Evolutionary conservation across 1,284 basidiomycete genomes (phyloP).

Genomic region (Apiotrichum veenhuisii): DNA sequence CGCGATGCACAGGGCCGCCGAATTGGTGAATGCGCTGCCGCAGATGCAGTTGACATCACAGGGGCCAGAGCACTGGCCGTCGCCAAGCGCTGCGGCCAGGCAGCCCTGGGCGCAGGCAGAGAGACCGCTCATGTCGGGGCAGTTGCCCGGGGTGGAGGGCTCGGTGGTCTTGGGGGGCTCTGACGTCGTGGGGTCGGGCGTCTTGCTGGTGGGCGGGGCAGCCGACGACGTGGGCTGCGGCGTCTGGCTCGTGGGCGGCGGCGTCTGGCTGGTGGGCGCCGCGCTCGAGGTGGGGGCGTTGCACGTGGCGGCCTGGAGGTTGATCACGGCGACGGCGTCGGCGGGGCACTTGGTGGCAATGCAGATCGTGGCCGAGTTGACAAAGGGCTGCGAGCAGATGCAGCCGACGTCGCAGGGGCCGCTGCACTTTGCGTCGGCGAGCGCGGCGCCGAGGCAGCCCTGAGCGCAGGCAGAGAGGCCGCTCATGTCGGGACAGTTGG

Average conservation of each 20-base stretch:
- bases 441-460: not conserved
- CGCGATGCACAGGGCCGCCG: not conserved
- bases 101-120: not conserved
- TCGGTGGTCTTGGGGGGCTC: not conserved
- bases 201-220: not conserved
- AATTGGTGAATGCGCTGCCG: not conserved
- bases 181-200: not conserved
- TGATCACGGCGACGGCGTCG: not conserved
- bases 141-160: not conserved
- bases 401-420: constrained; percentile 1
- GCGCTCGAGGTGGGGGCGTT: not conserved
- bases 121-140: not conserved
- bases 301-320: not conserved
- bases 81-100: not conserved
- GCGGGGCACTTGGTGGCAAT: not conserved
- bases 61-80: not conserved
- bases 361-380: not conserved
- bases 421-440: not conserved
- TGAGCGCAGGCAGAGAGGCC: not conserved
- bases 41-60: constrained; percentile 7
- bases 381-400: constrained; percentile 1
- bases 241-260: no score
- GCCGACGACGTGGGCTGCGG: not conserved
- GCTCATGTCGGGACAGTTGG: not conserved
- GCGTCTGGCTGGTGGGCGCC: not conserved